Base-by-base conservation (phyloP, 2,329 filamentous ascomycete species). In the Chalaropsis ovoidea region DNA sequence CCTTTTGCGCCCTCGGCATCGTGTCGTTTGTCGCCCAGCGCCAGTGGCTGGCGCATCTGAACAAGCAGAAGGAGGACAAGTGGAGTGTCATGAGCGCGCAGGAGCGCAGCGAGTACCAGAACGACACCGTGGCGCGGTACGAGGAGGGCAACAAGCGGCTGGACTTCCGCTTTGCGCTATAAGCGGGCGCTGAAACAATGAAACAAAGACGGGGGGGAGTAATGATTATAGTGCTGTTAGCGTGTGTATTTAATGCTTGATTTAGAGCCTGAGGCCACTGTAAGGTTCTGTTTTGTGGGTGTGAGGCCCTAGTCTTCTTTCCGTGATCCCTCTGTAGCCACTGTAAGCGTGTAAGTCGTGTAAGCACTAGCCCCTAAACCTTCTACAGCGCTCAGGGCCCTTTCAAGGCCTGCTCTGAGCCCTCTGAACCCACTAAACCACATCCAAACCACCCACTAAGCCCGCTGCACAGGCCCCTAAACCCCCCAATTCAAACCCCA, bases 1-100 rank as follows among this genome's bases (percentile, higher is more conserved):
- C 63, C 3, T 69, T 73, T 2, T 68, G 69, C 2, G 70, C 69
- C 47, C 63, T 72, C 41, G 71, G 72, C 58, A 63, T 70, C 8
- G 65, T 68, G 5, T 61, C 81, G 1, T 81, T 82, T 67, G 66
- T 73, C 15, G 67, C 73, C 1, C 71, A 74, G 24, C 79, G 78
- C 68, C 68, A 71, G 0, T 77, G 74, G 63, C 77, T 79, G 62
- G 70, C 76, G 13, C 74, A 72, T 73, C 72, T 74, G 1, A 79
- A 78, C 62, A 65, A 58, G n/a, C 52, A 52, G 17, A 65, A 67
- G 41, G 62, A 68, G 13, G 63, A 64, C 35, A 54, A 63, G 17
- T 69, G 68, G 68, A 41, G 47, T n/a, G 63, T 41, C 13, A 39
- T 69, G 54, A 63, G 64, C 15, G 31, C 62, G 4, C 65, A 70